Percentiles rank a stretch among this genome's conserved stretches.
Conservation (phyloP, 805 yeast genomes). For the Sugiyamaella floridensis region DNA sequence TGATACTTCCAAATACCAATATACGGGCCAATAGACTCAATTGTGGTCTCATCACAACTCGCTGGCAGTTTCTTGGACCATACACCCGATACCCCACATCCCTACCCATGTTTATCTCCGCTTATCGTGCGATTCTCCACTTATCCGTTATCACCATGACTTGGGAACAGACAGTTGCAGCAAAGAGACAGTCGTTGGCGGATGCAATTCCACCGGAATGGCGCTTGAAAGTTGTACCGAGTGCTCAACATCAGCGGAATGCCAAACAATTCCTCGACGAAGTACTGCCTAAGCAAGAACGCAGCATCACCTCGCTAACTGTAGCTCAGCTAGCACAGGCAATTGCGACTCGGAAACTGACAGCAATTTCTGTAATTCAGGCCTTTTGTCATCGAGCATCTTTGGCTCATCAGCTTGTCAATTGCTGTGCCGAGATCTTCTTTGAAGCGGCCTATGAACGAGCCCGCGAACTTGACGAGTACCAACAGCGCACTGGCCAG, state of each 20-base stretch:
- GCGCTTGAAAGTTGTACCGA: no score
- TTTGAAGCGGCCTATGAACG: slow-evolving; percentile 50
- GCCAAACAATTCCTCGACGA: slow-evolving; percentile 7
- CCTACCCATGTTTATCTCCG: no score
- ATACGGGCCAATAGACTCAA: no score
- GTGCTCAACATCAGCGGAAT: slow-evolving; percentile 10
- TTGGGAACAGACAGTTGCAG: no score
- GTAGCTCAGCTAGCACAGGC: neutral
- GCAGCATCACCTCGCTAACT: slow-evolving; percentile 5
- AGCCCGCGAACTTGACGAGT: slow-evolving; percentile 48
- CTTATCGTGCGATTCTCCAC: no score
- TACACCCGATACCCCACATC: no score
- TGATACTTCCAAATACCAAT: no score
- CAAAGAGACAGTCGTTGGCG: no score
- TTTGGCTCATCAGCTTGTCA: slow-evolving; percentile 48
- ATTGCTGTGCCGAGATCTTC: slow-evolving; percentile 36
- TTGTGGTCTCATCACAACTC: no score
- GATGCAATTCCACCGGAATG: no score
- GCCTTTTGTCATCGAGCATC: slow-evolving; percentile 56
- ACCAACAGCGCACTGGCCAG: slow-evolving; percentile 40
- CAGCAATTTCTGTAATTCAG: slow-evolving; percentile 40
- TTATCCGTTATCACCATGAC: no score
- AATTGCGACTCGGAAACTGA: slow-evolving; percentile 29
- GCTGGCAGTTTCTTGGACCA: no score
- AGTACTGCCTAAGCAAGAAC: slow-evolving; percentile 5